Conservation (phyloP, 2,329 filamentous ascomycete genomes). For the Beauveria bassiana region DNA sequence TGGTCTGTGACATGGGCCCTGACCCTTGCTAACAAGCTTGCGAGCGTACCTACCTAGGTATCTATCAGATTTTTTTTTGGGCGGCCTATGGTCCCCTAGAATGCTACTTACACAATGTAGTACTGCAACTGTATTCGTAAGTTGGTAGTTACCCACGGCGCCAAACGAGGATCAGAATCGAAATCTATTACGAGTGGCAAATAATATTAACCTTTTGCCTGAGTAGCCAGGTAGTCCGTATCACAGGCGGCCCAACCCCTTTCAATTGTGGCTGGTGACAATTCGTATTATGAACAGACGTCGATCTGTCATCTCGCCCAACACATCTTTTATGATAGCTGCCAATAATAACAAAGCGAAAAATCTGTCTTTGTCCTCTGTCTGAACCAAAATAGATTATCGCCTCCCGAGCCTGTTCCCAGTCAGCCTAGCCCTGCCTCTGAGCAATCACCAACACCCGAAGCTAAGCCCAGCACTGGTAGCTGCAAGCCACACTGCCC, state of each 20-base stretch:
- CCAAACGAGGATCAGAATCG: neutral
- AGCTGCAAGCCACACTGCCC: conserved; percentile 2
- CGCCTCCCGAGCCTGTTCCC: neutral
- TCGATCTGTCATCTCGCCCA: neutral
- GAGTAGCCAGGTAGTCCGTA: neutral
- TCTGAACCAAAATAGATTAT: neutral
- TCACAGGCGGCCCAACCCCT: neutral
- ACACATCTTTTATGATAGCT: neutral
- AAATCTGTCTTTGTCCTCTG: neutral
- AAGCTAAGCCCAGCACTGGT: neutral
- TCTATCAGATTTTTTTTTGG: neutral
- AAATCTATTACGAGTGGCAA: neutral
- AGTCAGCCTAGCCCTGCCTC: neutral
- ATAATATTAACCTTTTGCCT: no score
- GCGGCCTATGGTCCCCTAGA: neutral
- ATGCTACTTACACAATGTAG: no score
- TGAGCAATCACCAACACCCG: neutral
- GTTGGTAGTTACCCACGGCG: neutral
- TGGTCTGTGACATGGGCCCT: neutral
- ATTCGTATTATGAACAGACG: neutral
- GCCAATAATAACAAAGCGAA: neutral
- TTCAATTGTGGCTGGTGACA: conserved; percentile 5
- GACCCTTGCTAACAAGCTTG: neutral
- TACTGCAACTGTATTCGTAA: neutral
- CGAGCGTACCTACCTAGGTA: no score